phyloP scores from a whole-genome alignment of 2,329 filamentous ascomycete species.

The Arthrobotrys megalospora region DNA sequence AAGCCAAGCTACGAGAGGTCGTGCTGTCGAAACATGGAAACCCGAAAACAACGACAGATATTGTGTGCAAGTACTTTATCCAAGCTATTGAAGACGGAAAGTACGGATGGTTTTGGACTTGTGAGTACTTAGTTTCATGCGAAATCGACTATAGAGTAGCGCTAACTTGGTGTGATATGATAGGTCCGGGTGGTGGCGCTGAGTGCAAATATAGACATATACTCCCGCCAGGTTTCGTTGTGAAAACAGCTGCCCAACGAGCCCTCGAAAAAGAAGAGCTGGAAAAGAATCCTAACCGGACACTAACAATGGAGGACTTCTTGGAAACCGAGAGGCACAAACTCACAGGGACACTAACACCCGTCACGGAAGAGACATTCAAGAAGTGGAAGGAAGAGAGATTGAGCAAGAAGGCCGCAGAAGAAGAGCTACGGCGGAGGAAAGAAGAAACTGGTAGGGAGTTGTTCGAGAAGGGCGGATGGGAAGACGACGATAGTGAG shows the following conservation, averaged over 20 bases:
- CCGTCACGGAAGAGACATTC: conserved; percentile 92
- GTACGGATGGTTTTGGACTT: conserved; percentile 99
- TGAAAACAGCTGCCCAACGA: conserved; percentile 98
- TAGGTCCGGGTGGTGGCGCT: conserved; percentile 86
- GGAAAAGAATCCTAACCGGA: conserved; percentile 95
- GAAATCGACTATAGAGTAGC: not conserved
- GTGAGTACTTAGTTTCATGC: conserved; percentile 67
- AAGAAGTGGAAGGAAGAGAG: conserved; percentile 98
- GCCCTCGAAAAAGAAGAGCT: conserved; percentile 94
- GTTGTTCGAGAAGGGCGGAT: conserved; percentile 96
- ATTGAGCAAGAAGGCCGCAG: conserved; percentile 93
- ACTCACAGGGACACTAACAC: conserved; percentile 89
- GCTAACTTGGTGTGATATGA: not conserved
- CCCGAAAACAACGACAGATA: conserved; percentile 93
- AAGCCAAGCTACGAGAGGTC: conserved; percentile 91
- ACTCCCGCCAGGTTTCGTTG: conserved; percentile 93
- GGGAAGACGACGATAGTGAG: conserved; percentile 78
- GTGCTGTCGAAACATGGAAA: conserved; percentile 98
- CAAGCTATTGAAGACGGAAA: conserved; percentile 97
- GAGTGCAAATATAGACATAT: conserved; percentile 99
- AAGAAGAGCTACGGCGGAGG: conserved; percentile 88
- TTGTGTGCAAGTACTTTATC: conserved; percentile 99
- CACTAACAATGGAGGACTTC: conserved; percentile 96
- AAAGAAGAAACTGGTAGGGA: conserved; percentile 97
- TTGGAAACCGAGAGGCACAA: conserved; percentile 96